A percentile compares a stretch with the other conserved stretches of the same genome.
phyloP scores from a whole-genome alignment of 306 rosid species.

The Dalbergia cochinchinensis region DNA sequence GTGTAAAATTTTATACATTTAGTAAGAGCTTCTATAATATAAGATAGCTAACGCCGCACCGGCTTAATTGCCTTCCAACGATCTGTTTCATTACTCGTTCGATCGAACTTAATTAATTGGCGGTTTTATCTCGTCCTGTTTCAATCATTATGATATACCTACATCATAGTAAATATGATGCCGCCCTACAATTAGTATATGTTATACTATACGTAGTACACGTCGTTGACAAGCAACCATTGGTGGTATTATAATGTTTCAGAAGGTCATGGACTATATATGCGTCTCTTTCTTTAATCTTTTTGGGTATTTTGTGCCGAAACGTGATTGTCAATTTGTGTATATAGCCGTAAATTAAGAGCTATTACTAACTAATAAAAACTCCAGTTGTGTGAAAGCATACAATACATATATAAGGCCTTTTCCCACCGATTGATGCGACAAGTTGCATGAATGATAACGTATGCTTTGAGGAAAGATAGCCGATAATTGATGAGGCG shows the following conservation, averaged over 20 bases:
- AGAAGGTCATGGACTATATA: background rate
- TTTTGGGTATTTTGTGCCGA: background rate
- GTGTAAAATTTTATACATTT: too few relatives aligned
- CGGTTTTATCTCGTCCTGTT: background rate
- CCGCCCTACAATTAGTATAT: background rate
- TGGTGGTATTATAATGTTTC: background rate
- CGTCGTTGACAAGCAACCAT: background rate
- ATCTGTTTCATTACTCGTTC: too few relatives aligned
- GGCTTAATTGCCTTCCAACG: background rate
- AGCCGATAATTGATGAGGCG: conserved; percentile 20
- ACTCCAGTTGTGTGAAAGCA: conserved; percentile 5
- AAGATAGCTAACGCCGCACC: background rate
- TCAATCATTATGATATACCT: background rate
- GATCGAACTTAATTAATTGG: background rate
- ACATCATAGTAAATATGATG: background rate
- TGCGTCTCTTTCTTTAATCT: background rate
- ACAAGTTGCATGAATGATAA: conserved; percentile 26
- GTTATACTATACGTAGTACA: background rate
- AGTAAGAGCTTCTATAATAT: background rate
- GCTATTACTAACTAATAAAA: background rate
- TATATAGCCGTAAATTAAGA: background rate
- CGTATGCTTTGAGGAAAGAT: conserved; percentile 51
- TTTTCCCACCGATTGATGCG: conserved; percentile 16
- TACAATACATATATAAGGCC: background rate
- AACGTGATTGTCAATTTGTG: background rate